Evolutionary conservation across 257 asterid genomes (phyloP).

Genomic region (Nicotiana attenuata): DNA sequence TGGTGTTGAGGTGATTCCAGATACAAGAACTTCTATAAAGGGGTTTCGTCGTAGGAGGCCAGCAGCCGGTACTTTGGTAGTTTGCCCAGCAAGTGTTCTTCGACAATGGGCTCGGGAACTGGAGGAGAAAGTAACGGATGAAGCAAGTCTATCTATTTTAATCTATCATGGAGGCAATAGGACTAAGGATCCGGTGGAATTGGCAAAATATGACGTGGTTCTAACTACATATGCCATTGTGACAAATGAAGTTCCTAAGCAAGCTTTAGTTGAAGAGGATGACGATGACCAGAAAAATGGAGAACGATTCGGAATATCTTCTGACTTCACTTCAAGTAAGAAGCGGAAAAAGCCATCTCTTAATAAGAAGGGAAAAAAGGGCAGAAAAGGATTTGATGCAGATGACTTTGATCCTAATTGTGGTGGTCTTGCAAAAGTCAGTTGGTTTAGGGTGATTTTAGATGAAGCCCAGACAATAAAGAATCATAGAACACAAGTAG

Average conservation of each 20-base stretch:
- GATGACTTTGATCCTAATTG: slow-evolving; percentile 55
- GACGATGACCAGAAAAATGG: slow-evolving; percentile 62
- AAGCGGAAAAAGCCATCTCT: slow-evolving; percentile 49
- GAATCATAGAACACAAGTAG: slow-evolving; percentile 94
- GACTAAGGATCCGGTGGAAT: slow-evolving; percentile 55
- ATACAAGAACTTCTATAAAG: slow-evolving; percentile 37
- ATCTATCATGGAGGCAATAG: slow-evolving; percentile 90
- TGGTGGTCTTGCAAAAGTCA: slow-evolving; percentile 85
- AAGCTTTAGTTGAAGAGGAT: slow-evolving; percentile 82
- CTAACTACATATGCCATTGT: slow-evolving; percentile 94
- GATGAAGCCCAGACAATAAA: slow-evolving; percentile 98
- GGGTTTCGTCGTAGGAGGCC: slow-evolving; percentile 66
- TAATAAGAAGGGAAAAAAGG: slow-evolving; percentile 67
- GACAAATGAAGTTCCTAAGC: slow-evolving; percentile 87
- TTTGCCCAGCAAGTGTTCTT: slow-evolving; percentile 98
- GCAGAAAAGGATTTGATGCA: slow-evolving; percentile 46
- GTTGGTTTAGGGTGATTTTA: slow-evolving; percentile 90
- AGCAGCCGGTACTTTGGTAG: slow-evolving; percentile 86
- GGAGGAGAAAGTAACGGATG: slow-evolving; percentile 63
- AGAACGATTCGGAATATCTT: slow-evolving; percentile 66
- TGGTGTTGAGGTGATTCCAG: slow-evolving; percentile 47
- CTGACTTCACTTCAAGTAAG: slow-evolving; percentile 56
- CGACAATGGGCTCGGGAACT: slow-evolving; percentile 95
- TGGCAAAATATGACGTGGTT: slow-evolving; percentile 83
- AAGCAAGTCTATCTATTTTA: slow-evolving; percentile 50